A percentile compares a stretch with the other conserved stretches of the same genome.
phyloP scores from a whole-genome alignment of 2,329 filamentous ascomycete genomes.

The Escovopsis weberi region DNA sequence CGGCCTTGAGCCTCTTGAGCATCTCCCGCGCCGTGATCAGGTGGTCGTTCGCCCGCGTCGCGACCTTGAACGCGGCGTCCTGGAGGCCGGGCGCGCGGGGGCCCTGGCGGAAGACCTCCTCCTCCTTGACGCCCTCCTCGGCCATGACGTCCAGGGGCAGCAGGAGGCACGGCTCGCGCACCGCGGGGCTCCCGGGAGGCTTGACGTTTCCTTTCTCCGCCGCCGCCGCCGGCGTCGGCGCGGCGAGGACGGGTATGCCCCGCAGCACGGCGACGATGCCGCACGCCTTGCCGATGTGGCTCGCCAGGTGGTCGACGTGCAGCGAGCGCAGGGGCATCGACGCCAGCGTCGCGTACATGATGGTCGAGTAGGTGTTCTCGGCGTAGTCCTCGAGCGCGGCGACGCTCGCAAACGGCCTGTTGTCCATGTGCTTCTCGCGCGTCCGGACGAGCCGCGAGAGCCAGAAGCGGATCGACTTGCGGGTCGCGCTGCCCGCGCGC shows the following conservation, averaged over 20 bases:
- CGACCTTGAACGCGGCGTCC: slow-evolving; percentile 83
- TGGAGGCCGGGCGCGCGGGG: slow-evolving; percentile 65
- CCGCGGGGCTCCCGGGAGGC: slow-evolving; percentile 11
- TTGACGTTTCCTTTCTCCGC: no score
- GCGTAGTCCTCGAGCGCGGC: slow-evolving; percentile 71
- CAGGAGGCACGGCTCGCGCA: slow-evolving; percentile 44
- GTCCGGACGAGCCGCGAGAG: slow-evolving; percentile 64
- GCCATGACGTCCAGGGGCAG: slow-evolving; percentile 86
- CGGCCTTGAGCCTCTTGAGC: slow-evolving; percentile 63
- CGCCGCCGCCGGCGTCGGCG: slow-evolving; percentile 32
- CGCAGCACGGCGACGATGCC: slow-evolving; percentile 80
- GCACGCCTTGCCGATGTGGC: slow-evolving; percentile 85
- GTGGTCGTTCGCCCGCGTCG: slow-evolving; percentile 89
- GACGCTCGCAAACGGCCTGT: slow-evolving; percentile 64
- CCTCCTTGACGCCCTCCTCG: slow-evolving; percentile 64
- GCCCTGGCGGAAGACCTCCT: slow-evolving; percentile 74
- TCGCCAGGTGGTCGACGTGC: slow-evolving; percentile 82
- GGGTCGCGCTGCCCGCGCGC: slow-evolving; percentile 25
- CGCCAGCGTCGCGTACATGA: slow-evolving; percentile 78
- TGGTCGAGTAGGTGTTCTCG: slow-evolving; percentile 86
- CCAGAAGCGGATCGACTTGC: slow-evolving; percentile 53
- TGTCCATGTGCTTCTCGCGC: slow-evolving; percentile 69
- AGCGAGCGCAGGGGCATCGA: slow-evolving; percentile 66
- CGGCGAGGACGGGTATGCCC: slow-evolving; percentile 77
- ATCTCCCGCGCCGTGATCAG: slow-evolving; percentile 88